A percentile compares a stretch with the other conserved stretches of the same genome.
These are phyloP conservation scores for Rhodamnia rubescens DNA, from an alignment of 345 rosid species.

Conservation along the genomic window DNA sequence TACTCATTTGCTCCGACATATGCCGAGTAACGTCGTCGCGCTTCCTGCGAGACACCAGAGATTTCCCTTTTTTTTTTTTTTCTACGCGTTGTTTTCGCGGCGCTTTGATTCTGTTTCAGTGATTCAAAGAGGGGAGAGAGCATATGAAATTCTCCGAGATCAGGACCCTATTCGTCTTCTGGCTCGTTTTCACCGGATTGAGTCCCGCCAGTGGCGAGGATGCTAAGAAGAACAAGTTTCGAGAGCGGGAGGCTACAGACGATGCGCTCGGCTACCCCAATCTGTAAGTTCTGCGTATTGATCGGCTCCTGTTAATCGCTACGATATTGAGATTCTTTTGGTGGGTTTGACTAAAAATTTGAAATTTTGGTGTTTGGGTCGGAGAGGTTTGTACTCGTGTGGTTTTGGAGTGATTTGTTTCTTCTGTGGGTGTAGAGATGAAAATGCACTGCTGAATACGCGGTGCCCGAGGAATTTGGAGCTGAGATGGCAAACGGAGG, in stretches of 20 bases:
- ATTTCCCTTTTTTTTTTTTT: not conserved
- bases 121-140: not conserved
- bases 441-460: conserved; percentile 80
- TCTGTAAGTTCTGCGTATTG: conserved; percentile 31
- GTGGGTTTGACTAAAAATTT: not conserved
- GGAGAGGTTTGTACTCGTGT: not conserved
- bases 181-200: conserved; percentile 3
- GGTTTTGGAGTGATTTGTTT: not conserved
- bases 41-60: not conserved
- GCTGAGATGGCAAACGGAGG: conserved; percentile 99
- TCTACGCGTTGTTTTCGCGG: not conserved
- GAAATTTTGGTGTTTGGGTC: not conserved
- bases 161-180: conserved; percentile 13
- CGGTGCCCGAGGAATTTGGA: conserved; percentile 85
- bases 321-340: not conserved
- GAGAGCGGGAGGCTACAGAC: conserved; percentile 69
- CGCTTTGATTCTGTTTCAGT: not conserved
- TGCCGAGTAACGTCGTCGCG: not conserved
- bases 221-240: conserved; percentile 48
- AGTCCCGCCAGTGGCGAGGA: conserved; percentile 28
- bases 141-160: not conserved
- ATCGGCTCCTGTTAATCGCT: no score
- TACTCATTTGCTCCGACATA: not conserved
- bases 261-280: conserved; percentile 71
- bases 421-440: conserved; percentile 41